A percentile compares a stretch with the other conserved stretches of the same genome.
These are phyloP conservation scores for Pharus latifolius DNA, from an alignment of 176 grass and related monocot genomes.

Conservation along the genomic window DNA sequence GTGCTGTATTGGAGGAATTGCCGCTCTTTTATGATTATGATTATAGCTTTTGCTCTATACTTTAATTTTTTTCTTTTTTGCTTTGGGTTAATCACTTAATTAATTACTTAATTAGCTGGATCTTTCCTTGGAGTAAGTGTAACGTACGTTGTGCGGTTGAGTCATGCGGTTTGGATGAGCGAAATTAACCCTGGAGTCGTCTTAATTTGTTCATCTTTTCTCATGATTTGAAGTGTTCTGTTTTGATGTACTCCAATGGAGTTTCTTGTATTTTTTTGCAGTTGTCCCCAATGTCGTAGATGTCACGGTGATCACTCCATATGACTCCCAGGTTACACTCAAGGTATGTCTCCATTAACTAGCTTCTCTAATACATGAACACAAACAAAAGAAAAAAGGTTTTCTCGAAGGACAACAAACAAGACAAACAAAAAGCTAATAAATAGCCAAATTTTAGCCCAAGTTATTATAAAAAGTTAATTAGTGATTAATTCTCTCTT, in stretches of 20 bases:
- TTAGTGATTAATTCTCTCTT: not conserved
- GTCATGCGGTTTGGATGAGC: conserved; percentile 32
- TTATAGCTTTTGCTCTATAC: not conserved
- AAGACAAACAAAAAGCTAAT: not conserved
- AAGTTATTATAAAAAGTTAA: too few relatives aligned
- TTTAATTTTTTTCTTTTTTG: not conserved
- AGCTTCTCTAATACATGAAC: not conserved
- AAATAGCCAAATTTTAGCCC: too few relatives aligned
- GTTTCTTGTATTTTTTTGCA: conserved; percentile 15
- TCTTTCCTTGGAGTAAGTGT: conserved; percentile 6
- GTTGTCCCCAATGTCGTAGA: conserved; percentile 71
- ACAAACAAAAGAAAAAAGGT: too few relatives aligned
- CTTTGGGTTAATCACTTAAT: not conserved
- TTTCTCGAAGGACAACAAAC: not conserved
- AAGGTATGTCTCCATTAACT: conserved; percentile 50
- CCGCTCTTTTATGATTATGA: not conserved
- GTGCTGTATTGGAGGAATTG: not conserved
- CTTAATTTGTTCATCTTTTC: not conserved
- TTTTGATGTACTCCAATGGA: not conserved
- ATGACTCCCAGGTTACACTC: conserved; percentile 84
- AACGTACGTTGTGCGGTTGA: conserved; percentile 27
- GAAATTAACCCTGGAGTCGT: conserved; percentile 10
- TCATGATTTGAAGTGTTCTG: not conserved
- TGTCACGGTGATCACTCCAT: conserved; percentile 58
- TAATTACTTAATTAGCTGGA: not conserved